Percentiles rank a stretch among this genome's conserved stretches.
phyloP scores from a whole-genome alignment of 106 monocot genomes.

The Acanthochlamys bracteata region DNA sequence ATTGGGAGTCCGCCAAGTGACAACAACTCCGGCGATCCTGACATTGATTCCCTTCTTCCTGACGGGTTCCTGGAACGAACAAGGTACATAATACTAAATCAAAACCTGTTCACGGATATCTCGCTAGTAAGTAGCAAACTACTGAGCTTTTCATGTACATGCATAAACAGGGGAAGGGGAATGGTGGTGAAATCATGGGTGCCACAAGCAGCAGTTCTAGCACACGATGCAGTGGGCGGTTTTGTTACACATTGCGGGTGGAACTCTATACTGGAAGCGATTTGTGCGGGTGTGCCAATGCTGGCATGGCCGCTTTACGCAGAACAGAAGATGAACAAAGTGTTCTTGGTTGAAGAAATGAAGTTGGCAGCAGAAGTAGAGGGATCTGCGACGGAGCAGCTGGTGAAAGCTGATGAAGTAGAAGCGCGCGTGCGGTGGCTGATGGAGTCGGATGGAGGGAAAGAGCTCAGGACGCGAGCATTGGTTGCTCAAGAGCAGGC shows the following conservation, averaged over 20 bases:
- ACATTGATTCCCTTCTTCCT: constrained; percentile 11
- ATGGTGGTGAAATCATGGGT: constrained; percentile 10
- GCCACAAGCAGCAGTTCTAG: constrained; percentile 9
- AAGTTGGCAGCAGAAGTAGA: constrained; percentile 4
- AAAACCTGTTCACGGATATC: too few species aligned
- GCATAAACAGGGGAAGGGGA: constrained; percentile 25
- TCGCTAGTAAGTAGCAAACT: too few species aligned
- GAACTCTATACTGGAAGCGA: constrained; percentile 16
- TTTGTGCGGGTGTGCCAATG: constrained; percentile 27
- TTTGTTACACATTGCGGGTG: constrained; percentile 15
- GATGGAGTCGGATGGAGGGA: constrained; percentile 8
- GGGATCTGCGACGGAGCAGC: not conserved
- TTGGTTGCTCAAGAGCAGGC: not conserved
- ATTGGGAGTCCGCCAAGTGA: constrained; percentile 13
- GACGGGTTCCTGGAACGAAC: constrained; percentile 28
- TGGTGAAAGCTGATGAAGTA: constrained; percentile 8
- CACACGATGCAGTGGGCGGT: not conserved
- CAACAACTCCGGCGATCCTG: constrained; percentile 18
- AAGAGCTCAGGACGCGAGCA: constrained; percentile 1
- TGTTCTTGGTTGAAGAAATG: constrained; percentile 14
- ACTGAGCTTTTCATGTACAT: too few species aligned
- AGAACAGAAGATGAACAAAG: constrained; percentile 33
- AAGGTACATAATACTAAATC: not conserved
- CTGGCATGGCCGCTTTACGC: constrained; percentile 30
- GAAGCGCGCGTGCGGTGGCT: not conserved